These are phyloP conservation scores for Phytophthora vignae DNA, from an alignment of 352 stramenopile species.

Conservation along the genomic window DNA sequence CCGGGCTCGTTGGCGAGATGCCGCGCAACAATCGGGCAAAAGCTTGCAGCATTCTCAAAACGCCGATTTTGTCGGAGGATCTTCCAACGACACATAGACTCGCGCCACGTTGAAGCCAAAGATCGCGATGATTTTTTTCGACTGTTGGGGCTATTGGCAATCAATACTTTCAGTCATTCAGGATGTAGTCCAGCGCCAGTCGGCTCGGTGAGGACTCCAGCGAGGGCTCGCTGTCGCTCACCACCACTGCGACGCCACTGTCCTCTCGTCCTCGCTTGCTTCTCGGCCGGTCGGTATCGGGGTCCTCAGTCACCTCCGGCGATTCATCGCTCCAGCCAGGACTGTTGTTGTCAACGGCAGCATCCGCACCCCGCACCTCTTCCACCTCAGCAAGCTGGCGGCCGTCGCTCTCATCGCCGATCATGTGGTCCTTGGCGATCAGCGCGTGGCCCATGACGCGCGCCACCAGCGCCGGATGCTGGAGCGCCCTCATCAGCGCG, in stretches of 20 bases:
- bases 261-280: neutral
- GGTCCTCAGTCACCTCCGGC: neutral
- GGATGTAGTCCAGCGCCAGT: conserved; percentile 15
- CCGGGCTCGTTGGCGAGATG: too few species aligned
- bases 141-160: neutral
- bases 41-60: too few species aligned
- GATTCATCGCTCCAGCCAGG: neutral
- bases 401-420: conserved; percentile 42
- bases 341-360: neutral
- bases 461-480: conserved; percentile 33
- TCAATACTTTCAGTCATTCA: neutral
- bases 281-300: neutral
- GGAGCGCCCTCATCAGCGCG: conserved; percentile 40
- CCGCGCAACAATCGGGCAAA: too few species aligned
- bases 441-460: conserved; percentile 45
- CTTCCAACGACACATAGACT: neutral
- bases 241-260: conserved; percentile 1
- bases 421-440: conserved; percentile 57
- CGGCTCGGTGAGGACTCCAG: neutral
- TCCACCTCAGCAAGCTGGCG: conserved; percentile 13
- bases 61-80: too few species aligned
- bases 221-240: conserved; percentile 18
- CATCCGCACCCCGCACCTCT: neutral
- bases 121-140: neutral
- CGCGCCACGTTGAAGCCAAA: neutral